phyloP scores from a whole-genome alignment of 208 protist species.

The Vickermania ingenoplastis region DNA sequence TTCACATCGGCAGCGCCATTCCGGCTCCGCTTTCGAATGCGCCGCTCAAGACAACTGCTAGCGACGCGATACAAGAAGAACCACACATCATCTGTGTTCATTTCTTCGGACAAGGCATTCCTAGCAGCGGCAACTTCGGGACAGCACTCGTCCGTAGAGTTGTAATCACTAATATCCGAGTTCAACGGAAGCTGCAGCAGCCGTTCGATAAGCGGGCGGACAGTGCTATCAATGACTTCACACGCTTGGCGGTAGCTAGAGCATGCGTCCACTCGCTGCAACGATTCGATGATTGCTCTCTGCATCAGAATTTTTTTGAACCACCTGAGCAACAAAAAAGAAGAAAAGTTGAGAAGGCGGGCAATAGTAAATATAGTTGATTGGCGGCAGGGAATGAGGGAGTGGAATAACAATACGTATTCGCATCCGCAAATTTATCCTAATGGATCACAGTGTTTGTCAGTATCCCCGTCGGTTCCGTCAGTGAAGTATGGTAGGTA shows the following conservation, averaged over 20 bases:
- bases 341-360: background rate
- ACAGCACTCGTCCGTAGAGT: conserved; percentile 59
- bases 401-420: too few relatives aligned
- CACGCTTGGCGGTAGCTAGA: conserved; percentile 16
- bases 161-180: conserved; percentile 44
- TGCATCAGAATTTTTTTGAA: background rate
- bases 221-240: conserved; percentile 13
- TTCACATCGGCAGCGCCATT: background rate
- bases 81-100: conserved; percentile 65
- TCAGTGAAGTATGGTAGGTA: too few relatives aligned
- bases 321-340: background rate
- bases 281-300: background rate
- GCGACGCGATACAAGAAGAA: conserved; percentile 49
- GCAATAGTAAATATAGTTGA: background rate
- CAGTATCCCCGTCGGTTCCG: too few relatives aligned
- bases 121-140: conserved; percentile 38
- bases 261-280: conserved; percentile 8
- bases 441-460: too few relatives aligned
- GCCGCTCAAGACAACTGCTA: conserved; percentile 35
- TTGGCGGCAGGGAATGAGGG: too few relatives aligned
- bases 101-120: conserved; percentile 18
- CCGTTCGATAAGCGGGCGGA: conserved; percentile 35
- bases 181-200: conserved; percentile 27
- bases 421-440: too few relatives aligned
- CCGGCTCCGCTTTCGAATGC: conserved; percentile 34